These are phyloP conservation scores for Pleurozium schreberi DNA, from an alignment of 225 moss, liverwort and hornwort species.

Conservation along the genomic window DNA sequence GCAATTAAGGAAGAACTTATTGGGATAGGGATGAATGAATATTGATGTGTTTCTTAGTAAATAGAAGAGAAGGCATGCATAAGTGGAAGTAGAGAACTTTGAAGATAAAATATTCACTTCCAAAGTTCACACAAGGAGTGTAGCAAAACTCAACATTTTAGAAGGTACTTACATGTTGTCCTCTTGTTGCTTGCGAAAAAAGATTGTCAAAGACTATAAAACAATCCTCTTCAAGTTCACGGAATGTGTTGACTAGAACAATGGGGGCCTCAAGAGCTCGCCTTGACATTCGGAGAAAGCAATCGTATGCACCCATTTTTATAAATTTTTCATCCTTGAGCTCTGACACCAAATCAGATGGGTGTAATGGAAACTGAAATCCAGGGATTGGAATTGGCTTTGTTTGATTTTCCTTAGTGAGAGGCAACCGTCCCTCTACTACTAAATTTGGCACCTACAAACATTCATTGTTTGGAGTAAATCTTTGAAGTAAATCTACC, in stretches of 20 bases:
- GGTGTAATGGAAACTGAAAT: neutral
- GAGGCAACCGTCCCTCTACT: neutral
- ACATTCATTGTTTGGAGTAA: neutral
- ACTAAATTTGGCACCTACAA: slow-evolving; percentile 1
- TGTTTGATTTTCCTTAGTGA: neutral
- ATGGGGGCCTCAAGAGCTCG: neutral
- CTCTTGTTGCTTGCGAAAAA: neutral
- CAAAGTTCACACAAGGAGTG: rapidly evolving
- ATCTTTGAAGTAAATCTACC: neutral
- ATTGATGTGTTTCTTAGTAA: too few relatives aligned
- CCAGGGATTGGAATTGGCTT: neutral
- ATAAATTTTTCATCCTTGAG: too few relatives aligned
- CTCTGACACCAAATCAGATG: too few relatives aligned
- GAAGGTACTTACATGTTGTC: neutral
- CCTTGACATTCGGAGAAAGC: neutral
- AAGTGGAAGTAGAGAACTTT: neutral
- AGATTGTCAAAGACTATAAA: neutral
- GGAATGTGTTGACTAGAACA: neutral
- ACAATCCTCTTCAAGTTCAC: neutral
- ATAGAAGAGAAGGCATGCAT: too few relatives aligned
- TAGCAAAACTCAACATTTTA: too few relatives aligned
- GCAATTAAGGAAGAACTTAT: rapidly evolving
- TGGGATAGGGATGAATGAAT: neutral
- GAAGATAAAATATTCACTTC: neutral
- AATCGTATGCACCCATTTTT: neutral